These are phyloP conservation scores for Tetragonia tetragonoides DNA, from an alignment of 148 eudicot species.

Conservation along the genomic window DNA sequence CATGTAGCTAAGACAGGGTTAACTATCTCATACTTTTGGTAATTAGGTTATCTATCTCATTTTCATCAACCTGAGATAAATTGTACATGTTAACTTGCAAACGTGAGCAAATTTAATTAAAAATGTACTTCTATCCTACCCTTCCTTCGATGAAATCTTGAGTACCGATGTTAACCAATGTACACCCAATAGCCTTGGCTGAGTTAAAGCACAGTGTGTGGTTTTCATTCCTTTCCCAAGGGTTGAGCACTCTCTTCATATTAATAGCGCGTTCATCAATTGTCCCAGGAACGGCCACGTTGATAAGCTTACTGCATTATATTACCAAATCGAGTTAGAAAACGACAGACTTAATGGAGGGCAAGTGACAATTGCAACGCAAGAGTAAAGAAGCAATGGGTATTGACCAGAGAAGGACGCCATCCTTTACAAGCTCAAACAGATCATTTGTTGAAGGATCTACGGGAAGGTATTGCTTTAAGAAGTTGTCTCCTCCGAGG, in stretches of 20 bases:
- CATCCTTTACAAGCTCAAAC: constrained; percentile 93
- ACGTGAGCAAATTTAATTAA: background rate
- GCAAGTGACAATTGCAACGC: background rate
- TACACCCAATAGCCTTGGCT: constrained; percentile 98
- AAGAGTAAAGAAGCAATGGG: constrained; percentile 19
- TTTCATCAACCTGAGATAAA: background rate
- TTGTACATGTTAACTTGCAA: constrained; percentile 3
- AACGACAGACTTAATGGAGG: background rate
- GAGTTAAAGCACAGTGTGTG: constrained; percentile 95
- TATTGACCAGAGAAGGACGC: constrained; percentile 89
- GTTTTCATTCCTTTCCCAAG: constrained; percentile 99
- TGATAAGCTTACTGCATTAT: constrained; percentile 84
- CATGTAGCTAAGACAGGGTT: background rate
- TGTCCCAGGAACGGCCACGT: constrained; percentile 98
- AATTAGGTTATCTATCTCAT: background rate
- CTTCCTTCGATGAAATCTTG: constrained; percentile 98
- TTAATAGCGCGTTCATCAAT: constrained; percentile 97
- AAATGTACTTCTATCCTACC: constrained; percentile 48
- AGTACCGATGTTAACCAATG: constrained; percentile 92
- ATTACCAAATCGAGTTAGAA: constrained; percentile 4
- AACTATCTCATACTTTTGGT: background rate
- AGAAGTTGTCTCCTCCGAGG: constrained; percentile 77
- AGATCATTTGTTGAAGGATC: constrained; percentile 94
- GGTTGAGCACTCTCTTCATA: constrained; percentile 82
- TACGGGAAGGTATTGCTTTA: constrained; percentile 74